phyloP scores from a whole-genome alignment of 176 grass and related monocot genomes.

The Musa itinerans region DNA sequence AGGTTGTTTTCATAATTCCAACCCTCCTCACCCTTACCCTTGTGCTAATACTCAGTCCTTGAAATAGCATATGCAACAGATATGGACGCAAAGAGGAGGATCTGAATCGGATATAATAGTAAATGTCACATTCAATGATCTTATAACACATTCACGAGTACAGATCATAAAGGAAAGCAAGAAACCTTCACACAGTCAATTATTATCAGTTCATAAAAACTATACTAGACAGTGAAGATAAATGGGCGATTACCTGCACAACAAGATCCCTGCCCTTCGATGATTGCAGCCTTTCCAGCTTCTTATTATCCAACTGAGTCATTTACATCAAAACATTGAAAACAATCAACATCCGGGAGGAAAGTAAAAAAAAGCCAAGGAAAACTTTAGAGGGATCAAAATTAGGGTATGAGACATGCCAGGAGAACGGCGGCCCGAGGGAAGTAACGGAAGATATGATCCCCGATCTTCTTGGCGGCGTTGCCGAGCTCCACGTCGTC shows the following conservation, averaged over 20 bases:
- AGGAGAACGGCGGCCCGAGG: slow-evolving; percentile 75
- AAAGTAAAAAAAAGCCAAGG: slow-evolving; percentile 3
- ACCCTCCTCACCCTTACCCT: too few species aligned
- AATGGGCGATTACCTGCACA: slow-evolving; percentile 39
- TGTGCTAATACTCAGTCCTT: too few species aligned
- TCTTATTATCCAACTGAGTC: slow-evolving; percentile 68
- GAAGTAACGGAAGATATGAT: slow-evolving; percentile 89
- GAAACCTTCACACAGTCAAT: neutral
- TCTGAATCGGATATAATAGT: too few species aligned
- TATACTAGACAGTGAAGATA: neutral
- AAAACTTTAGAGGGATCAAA: neutral
- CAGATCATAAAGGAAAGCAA: neutral
- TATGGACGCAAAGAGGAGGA: too few species aligned
- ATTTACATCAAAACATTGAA: slow-evolving; percentile 7
- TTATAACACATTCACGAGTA: too few species aligned
- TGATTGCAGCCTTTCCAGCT: slow-evolving; percentile 51
- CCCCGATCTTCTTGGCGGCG: slow-evolving; percentile 79
- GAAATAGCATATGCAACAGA: too few species aligned
- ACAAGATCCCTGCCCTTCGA: slow-evolving; percentile 35
- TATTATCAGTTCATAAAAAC: neutral
- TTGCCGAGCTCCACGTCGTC: slow-evolving; percentile 58
- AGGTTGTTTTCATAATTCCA: too few species aligned
- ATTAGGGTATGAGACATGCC: slow-evolving; percentile 14
- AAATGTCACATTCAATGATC: too few species aligned
- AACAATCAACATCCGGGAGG: neutral